Evolutionary conservation across 1,139 yeast species (phyloP).

Genomic region (Hyphopichia burtonii): DNA sequence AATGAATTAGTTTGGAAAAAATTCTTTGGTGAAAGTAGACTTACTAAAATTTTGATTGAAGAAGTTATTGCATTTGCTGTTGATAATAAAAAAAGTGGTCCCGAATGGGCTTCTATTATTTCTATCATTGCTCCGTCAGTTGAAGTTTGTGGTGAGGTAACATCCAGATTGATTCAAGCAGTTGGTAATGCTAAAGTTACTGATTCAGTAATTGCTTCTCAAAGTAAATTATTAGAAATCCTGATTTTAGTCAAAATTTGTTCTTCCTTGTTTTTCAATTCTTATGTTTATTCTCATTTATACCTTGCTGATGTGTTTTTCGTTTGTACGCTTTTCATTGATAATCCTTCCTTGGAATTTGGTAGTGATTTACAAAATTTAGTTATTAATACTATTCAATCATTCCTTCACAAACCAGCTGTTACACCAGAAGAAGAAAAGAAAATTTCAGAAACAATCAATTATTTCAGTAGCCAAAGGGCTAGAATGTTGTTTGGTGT

Average conservation of each 20-base stretch:
- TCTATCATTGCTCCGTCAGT: slow-evolving; percentile 71
- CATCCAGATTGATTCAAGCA: slow-evolving; percentile 51
- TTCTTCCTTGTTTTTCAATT: slow-evolving; percentile 71
- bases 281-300: slow-evolving; percentile 61
- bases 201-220: slow-evolving; percentile 58
- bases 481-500: slow-evolving; percentile 77
- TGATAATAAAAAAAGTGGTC: slow-evolving; percentile 72
- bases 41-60: slow-evolving; percentile 61
- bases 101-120: slow-evolving; percentile 63
- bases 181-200: slow-evolving; percentile 49
- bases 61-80: slow-evolving; percentile 74
- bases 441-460: slow-evolving; percentile 52
- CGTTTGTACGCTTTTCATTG: slow-evolving; percentile 68
- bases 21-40: slow-evolving; percentile 58
- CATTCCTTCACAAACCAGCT: slow-evolving; percentile 61
- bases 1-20: slow-evolving; percentile 69
- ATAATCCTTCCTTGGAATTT: slow-evolving; percentile 68
- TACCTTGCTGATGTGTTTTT: slow-evolving; percentile 74
- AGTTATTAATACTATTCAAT: slow-evolving; percentile 68
- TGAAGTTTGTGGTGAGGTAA: slow-evolving; percentile 68
- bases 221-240: slow-evolving; percentile 68
- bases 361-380: slow-evolving; percentile 66
- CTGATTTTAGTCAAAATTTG: slow-evolving; percentile 67
- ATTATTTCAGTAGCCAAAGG: slow-evolving; percentile 66
- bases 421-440: slow-evolving; percentile 43